phyloP scores from a whole-genome alignment of 495 filamentous ascomycete genomes.

The Talaromyces stipitatus region DNA sequence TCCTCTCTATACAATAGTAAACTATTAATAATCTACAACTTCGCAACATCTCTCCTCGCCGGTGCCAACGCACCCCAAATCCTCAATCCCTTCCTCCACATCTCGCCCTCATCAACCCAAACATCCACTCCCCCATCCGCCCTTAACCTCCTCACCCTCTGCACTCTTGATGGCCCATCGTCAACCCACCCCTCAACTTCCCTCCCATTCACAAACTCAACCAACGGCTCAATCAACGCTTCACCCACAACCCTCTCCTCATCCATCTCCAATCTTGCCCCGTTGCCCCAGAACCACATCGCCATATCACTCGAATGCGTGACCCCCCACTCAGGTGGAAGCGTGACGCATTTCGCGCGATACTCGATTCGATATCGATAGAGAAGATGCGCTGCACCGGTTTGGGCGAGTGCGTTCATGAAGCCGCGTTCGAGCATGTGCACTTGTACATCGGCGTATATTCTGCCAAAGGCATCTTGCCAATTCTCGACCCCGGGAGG shows the following conservation, averaged over 20 bases:
- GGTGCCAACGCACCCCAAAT: constrained; percentile 1
- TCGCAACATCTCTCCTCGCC: neutral
- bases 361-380: constrained; percentile 45
- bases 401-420: constrained; percentile 22
- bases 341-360: constrained; percentile 32
- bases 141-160: constrained; percentile 32
- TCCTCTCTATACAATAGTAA: too few relatives aligned
- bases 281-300: constrained; percentile 53
- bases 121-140: constrained; percentile 34
- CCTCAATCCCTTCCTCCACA: constrained; percentile 4
- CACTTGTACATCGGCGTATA: constrained; percentile 54
- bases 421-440: constrained; percentile 38
- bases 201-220: constrained; percentile 35
- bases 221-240: constrained; percentile 35
- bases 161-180: constrained; percentile 12
- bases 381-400: constrained; percentile 20
- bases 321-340: constrained; percentile 46
- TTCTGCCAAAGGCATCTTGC: constrained; percentile 44
- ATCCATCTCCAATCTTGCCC: constrained; percentile 20
- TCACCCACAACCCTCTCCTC: constrained; percentile 35
- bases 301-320: constrained; percentile 49
- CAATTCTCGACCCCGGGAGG: constrained; percentile 23
- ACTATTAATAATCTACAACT: neutral
- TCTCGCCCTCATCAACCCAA: constrained; percentile 16
- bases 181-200: constrained; percentile 22